phyloP scores from a whole-genome alignment of 2,329 filamentous ascomycete genomes.

The Venturia pyrina region DNA sequence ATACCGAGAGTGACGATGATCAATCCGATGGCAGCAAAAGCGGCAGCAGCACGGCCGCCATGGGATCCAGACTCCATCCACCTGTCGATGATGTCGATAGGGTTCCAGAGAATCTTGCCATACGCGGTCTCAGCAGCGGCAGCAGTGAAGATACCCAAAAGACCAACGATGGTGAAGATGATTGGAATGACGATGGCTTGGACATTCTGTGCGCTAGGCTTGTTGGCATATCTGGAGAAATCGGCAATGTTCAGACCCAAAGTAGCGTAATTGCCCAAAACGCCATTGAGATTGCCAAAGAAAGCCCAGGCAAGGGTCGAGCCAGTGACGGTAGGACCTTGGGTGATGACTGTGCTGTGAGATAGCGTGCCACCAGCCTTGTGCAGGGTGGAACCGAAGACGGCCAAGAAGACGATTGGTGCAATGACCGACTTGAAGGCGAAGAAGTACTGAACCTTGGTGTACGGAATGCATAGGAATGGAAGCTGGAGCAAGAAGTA shows the following conservation, averaged over 20 bases:
- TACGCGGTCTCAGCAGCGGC: slow-evolving; percentile 14
- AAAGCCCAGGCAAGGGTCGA: slow-evolving; percentile 20
- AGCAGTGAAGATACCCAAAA: slow-evolving; percentile 17
- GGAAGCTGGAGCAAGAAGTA: slow-evolving; percentile 14
- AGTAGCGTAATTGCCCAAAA: slow-evolving; percentile 22
- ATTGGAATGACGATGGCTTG: slow-evolving; percentile 26
- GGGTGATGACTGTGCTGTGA: slow-evolving; percentile 17
- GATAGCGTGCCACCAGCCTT: slow-evolving; percentile 16
- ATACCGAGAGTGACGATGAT: slow-evolving; percentile 20
- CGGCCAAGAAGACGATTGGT: slow-evolving; percentile 20
- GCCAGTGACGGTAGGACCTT: slow-evolving; percentile 19
- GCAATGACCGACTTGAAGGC: slow-evolving; percentile 21
- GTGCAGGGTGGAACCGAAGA: slow-evolving; percentile 17
- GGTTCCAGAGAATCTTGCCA: slow-evolving; percentile 16
- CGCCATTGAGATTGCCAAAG: slow-evolving; percentile 21
- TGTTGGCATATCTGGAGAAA: slow-evolving; percentile 16
- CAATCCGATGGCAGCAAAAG: slow-evolving; percentile 20
- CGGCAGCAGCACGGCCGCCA: slow-evolving; percentile 19
- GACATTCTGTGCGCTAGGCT: slow-evolving; percentile 21
- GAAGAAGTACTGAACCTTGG: slow-evolving; percentile 13
- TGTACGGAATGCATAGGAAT: slow-evolving; percentile 19
- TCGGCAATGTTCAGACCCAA: slow-evolving; percentile 18
- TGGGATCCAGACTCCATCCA: slow-evolving; percentile 16
- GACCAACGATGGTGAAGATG: slow-evolving; percentile 19
- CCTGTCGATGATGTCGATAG: slow-evolving; percentile 18